A percentile compares a stretch with the other conserved stretches of the same genome.
Conservation (phyloP, 345 rosid genomes). For the Sisymbrium altissimum region DNA sequence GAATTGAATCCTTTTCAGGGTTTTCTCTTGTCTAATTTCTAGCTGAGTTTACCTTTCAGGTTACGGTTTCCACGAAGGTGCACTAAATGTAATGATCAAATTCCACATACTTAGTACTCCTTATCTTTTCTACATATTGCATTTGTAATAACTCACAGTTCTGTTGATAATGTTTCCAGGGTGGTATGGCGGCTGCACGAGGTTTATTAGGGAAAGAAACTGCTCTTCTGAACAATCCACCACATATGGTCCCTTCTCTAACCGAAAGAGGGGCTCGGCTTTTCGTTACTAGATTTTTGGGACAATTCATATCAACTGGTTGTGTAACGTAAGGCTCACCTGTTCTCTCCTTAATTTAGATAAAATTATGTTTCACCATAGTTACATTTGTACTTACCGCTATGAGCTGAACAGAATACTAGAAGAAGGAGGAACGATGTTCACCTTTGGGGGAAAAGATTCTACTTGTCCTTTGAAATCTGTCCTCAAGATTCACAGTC, state of each 20-base stretch:
- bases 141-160: background rate
- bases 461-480: constrained; percentile 19
- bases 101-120: background rate
- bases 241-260: constrained; percentile 75
- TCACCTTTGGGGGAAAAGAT: constrained; percentile 55
- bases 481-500: constrained; percentile 55
- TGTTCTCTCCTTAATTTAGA: background rate
- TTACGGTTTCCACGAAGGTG: constrained; percentile 95
- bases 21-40: constrained; percentile 3
- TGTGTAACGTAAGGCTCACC: constrained; percentile 55
- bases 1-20: background rate
- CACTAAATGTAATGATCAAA: constrained; percentile 55
- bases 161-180: constrained; percentile 37
- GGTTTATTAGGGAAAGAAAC: constrained; percentile 52
- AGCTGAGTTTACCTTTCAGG: constrained; percentile 46
- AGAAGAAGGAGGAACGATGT: constrained; percentile 91
- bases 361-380: background rate
- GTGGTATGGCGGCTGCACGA: constrained; percentile 71
- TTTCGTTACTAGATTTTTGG: constrained; percentile 71
- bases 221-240: constrained; percentile 54
- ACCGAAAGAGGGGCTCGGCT: constrained; percentile 69
- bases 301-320: constrained; percentile 65
- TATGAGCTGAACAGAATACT: constrained; percentile 43
- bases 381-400: background rate
- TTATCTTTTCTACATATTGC: background rate